A percentile compares a stretch with the other conserved stretches of the same genome.
These are phyloP conservation scores for Catharanthus roseus DNA, from an alignment of 257 asterid genomes.

Conservation along the genomic window DNA sequence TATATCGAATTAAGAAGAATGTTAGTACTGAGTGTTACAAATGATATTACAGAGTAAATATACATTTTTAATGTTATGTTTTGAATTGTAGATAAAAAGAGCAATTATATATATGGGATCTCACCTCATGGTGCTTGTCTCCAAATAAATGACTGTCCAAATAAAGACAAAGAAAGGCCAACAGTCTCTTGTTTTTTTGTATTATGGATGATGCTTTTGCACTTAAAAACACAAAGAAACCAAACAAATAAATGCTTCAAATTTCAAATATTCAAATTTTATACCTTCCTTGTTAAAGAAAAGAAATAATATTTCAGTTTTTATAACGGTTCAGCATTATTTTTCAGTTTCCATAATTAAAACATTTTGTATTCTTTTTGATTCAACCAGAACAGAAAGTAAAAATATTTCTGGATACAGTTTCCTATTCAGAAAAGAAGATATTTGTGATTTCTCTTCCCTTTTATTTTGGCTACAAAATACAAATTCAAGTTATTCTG, in stretches of 20 bases:
- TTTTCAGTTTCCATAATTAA: not conserved
- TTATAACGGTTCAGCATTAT: too few species aligned
- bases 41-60: too few species aligned
- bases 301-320: not conserved
- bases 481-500: too few species aligned
- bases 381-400: not conserved
- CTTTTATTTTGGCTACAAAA: not conserved
- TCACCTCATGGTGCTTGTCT: not conserved
- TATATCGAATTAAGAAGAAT: too few species aligned
- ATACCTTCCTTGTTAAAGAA: too few species aligned
- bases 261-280: not conserved
- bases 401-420: not conserved
- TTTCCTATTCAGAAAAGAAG: too few species aligned
- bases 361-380: not conserved
- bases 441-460: not conserved
- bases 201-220: too few species aligned
- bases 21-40: too few species aligned
- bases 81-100: too few species aligned
- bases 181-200: not conserved
- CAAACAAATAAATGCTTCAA: not conserved
- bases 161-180: slow-evolving; percentile 5
- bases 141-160: not conserved
- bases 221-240: too few species aligned
- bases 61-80: too few species aligned
- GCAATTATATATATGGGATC: too few species aligned